phyloP scores from a whole-genome alignment of 352 stramenopile genomes.

The Pythium biforme region DNA sequence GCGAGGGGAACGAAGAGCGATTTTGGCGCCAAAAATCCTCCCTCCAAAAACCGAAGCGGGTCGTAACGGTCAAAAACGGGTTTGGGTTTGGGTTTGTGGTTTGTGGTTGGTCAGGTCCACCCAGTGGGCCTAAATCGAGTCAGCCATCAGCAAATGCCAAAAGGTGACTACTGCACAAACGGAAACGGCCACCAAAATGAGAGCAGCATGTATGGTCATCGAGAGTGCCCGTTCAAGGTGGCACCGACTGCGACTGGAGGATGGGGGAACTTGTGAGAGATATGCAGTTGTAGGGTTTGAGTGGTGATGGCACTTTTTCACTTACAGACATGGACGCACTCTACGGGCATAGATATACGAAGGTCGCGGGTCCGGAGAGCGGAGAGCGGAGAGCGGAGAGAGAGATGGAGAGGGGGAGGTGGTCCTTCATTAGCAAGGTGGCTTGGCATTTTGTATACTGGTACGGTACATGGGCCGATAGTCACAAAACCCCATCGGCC shows the following conservation, averaged over 20 bases:
- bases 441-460: slow-evolving; percentile 9
- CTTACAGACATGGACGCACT: slow-evolving; percentile 25
- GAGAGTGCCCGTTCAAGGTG: not conserved
- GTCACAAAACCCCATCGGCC: not conserved
- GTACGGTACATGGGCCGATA: slow-evolving; percentile 4
- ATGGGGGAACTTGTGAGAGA: not conserved
- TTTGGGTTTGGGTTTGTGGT: slow-evolving; percentile 1
- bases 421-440: slow-evolving; percentile 10
- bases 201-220: no score
- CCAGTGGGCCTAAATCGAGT: no score
- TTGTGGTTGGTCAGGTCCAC: no score
- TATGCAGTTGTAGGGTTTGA: not conserved
- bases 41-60: slow-evolving; percentile 7
- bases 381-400: not conserved
- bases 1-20: not conserved
- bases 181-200: no score
- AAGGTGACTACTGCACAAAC: slow-evolving; percentile 8
- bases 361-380: slow-evolving; percentile 21
- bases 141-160: not conserved
- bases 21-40: slow-evolving; percentile 25
- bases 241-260: no score
- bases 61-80: not conserved
- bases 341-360: slow-evolving; percentile 31
- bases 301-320: slow-evolving; percentile 12
- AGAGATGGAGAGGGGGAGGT: no score